Conservation (phyloP, 495 filamentous ascomycete genomes). For the Penicillium samsonianum region DNA sequence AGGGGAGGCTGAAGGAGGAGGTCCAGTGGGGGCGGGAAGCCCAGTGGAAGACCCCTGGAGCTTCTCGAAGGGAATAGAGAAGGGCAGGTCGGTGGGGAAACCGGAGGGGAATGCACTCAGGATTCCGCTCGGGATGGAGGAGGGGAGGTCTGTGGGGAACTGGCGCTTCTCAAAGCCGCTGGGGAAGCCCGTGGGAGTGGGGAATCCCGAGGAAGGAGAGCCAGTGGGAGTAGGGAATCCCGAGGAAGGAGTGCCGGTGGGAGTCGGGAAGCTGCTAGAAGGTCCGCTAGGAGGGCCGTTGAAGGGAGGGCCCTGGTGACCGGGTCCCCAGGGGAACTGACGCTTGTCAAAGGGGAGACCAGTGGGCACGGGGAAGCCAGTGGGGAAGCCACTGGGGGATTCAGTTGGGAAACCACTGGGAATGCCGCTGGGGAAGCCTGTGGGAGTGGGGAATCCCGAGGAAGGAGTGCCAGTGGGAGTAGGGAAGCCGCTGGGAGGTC, state of each 20-base stretch:
- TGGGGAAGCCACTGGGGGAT: slow-evolving; percentile 4
- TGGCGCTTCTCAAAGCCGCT: slow-evolving; percentile 3
- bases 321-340: neutral
- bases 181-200: neutral
- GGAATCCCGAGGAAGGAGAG: too few relatives aligned
- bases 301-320: neutral
- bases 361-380: neutral
- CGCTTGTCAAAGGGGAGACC: slow-evolving; percentile 6
- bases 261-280: neutral
- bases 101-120: neutral
- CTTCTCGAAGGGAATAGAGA: too few relatives aligned
- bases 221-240: too few relatives aligned
- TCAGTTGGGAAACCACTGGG: neutral
- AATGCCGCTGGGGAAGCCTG: slow-evolving; percentile 1
- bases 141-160: slow-evolving; percentile 1
- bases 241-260: too few relatives aligned
- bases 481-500: neutral
- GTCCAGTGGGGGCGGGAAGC: neutral
- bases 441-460: neutral
- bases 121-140: neutral
- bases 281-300: neutral
- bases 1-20: neutral
- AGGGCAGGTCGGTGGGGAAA: neutral
- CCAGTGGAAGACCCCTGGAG: too few relatives aligned
- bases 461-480: neutral